These are phyloP conservation scores for Suillus brevipes DNA, from an alignment of 768 basidiomycete species.

Conservation along the genomic window DNA sequence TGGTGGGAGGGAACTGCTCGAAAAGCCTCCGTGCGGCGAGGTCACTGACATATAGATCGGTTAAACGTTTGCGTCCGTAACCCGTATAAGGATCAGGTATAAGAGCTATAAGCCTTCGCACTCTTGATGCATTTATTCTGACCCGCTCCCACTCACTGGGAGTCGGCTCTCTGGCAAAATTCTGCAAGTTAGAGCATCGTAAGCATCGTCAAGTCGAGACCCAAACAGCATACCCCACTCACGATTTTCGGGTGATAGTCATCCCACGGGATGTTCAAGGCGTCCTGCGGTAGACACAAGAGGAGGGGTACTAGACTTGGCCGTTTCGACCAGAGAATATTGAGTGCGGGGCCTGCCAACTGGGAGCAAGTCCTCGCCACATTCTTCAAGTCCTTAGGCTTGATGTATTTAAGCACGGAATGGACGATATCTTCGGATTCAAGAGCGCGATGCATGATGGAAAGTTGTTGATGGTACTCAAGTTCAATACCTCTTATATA, in stretches of 20 bases:
- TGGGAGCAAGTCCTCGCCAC: neutral
- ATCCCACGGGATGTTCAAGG: no score
- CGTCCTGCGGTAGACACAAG: no score
- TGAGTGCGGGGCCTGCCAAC: neutral
- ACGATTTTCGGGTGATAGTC: no score
- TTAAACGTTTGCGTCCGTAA: no score
- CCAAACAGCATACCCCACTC: no score
- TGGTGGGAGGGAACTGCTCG: neutral
- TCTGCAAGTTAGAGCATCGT: neutral
- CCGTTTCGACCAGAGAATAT: neutral
- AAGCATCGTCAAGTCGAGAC: neutral
- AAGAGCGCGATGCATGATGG: neutral
- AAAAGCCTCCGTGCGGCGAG: neutral
- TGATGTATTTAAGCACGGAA: neutral
- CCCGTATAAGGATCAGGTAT: no score
- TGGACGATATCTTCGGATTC: neutral
- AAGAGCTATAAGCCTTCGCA: no score
- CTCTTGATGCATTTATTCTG: no score
- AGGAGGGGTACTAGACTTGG: neutral
- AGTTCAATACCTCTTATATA: neutral
- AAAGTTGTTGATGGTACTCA: neutral
- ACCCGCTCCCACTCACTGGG: neutral
- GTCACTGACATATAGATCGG: no score
- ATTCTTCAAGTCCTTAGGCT: neutral
- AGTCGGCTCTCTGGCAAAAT: neutral